These are phyloP conservation scores for Saccharomycopsis vini DNA, from an alignment of 805 yeast genomes.

Conservation along the genomic window DNA sequence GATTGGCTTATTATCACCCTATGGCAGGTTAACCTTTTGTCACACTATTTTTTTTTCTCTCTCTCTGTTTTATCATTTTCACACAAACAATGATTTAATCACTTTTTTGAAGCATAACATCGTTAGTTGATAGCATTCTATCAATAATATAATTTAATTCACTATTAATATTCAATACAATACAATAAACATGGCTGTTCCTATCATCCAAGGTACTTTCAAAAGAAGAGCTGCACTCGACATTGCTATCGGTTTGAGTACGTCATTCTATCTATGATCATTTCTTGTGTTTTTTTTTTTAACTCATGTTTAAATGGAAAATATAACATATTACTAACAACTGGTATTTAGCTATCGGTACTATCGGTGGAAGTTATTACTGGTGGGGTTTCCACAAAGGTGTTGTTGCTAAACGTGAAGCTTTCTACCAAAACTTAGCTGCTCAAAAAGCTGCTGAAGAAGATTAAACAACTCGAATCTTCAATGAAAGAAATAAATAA, in stretches of 20 bases:
- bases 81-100: no score
- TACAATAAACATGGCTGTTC: conserved; percentile 49
- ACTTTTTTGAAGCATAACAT: no score
- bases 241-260: conserved; percentile 63
- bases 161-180: no score
- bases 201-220: conserved; percentile 79
- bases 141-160: no score
- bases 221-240: conserved; percentile 77
- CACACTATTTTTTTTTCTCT: no score
- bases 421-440: conserved; percentile 71
- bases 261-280: no score
- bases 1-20: no score
- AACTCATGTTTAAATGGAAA: not conserved
- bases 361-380: conserved; percentile 63
- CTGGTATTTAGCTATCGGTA: conserved; percentile 46
- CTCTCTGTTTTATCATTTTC: no score
- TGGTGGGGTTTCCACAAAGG: conserved; percentile 82
- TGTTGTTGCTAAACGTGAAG: conserved; percentile 67
- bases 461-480: not conserved
- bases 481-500: not conserved
- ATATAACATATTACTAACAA: no score
- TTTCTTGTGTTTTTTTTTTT: conserved; percentile 1
- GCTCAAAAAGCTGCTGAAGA: conserved; percentile 47
- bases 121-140: no score
- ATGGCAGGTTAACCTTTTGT: no score